Evolutionary conservation across 1,284 basidiomycete genomes (phyloP), one percentile per base, ranked within the genome.

Genomic region (Phylloboletellus chloephorus): DNA sequence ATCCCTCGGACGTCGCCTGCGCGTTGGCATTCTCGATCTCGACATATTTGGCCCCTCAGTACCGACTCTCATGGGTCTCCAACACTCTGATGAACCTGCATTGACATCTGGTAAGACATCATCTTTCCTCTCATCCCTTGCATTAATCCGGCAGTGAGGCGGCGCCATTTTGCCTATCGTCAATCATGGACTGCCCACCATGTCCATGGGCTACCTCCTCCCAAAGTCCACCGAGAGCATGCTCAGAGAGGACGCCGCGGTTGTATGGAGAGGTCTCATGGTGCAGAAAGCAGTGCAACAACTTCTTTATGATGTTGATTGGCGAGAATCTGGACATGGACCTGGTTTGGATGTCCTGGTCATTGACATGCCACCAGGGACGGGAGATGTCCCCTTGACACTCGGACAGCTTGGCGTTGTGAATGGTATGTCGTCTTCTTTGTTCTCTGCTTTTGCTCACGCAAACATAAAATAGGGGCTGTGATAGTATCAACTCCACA

Each of bases 221-320:
- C 81, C 83, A 3, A 68, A 67, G 22, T 50, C 68, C 0, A 37
- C 41, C 12, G 49, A 54, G 21, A 35, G 32, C 24, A 41, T 47
- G 13, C 8, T 37, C 9, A 46, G 57, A 30, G 67, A 64, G 29
- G 62, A 66, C 13, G 66, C 65, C 25, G 82, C 92, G 0, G 76
- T 98, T 13, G 91, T 95, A 17, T 98, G 95, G 95, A 76, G 95
- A 26, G 95, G 95, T 1, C 78, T 98, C 36, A 98, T 98, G 95
- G 96, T 98, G 2, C 94, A 96, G 68, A 98, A 98, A 61, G 94
- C 95, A 17, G 92, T 95, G 0, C 95, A 98, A 63, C 91, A 98
- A 61, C 72, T 98, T 0, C 73, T 98, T 0, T 98, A 98, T 58
- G 93, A 98, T 52, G 92, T 98, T 2, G 95, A 98, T 61, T 98